Conservation (phyloP, 148 eudicot genomes). For the Chenopodium album region DNA sequence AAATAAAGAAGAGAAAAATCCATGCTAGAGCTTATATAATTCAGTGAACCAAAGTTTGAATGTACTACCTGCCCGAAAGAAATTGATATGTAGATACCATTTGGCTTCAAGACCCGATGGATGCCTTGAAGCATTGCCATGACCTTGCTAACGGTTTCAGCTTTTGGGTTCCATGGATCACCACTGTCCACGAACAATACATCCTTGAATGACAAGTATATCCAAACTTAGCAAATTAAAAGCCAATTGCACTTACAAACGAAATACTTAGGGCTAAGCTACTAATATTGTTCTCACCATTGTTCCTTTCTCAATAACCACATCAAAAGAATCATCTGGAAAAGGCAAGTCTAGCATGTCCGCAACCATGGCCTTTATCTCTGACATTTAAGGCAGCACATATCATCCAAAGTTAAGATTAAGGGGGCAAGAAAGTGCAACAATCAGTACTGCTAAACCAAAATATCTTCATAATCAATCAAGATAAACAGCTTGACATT, state of each 20-base stretch:
- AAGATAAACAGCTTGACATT: not conserved
- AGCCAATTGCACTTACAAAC: conserved; percentile 6
- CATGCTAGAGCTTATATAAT: not conserved
- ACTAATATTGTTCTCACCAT: conserved; percentile 54
- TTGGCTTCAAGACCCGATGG: conserved; percentile 83
- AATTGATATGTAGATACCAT: conserved; percentile 87
- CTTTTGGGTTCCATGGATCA: conserved; percentile 92
- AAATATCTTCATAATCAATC: not conserved
- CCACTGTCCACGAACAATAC: conserved; percentile 98
- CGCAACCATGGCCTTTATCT: conserved; percentile 77
- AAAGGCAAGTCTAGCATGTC: conserved; percentile 95
- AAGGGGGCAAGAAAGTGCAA: not conserved
- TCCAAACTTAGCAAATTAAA: conserved; percentile 29
- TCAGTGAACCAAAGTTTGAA: not conserved
- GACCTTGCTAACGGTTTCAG: conserved; percentile 65
- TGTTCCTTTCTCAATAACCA: conserved; percentile 97
- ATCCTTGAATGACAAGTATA: conserved; percentile 69
- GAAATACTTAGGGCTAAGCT: not conserved
- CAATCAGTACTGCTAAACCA: not conserved
- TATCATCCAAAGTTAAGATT: not conserved
- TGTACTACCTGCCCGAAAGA: conserved; percentile 86
- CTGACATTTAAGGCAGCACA: conserved; percentile 31
- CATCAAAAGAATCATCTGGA: conserved; percentile 69
- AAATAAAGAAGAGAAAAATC: conserved; percentile 3
- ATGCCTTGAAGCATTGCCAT: conserved; percentile 81